Conservation (phyloP, 208 protist species). For the Sergeia podlipaevii region DNA sequence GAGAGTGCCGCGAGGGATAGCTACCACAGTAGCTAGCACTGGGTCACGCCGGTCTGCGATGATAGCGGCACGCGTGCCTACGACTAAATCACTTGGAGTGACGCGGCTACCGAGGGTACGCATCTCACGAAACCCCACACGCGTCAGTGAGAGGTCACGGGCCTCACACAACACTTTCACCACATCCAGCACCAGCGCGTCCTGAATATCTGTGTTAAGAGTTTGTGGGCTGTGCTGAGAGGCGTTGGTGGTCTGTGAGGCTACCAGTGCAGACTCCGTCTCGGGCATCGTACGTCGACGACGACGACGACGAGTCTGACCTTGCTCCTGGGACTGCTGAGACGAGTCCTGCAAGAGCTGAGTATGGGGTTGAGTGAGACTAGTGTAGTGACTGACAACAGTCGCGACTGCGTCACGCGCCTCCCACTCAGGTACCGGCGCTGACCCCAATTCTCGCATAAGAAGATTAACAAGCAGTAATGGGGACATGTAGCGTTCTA, state of each 20-base stretch:
- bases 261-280: neutral
- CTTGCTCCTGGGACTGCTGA: neutral
- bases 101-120: conserved; percentile 26
- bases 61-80: conserved; percentile 38
- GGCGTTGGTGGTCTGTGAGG: conserved; percentile 14
- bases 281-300: neutral
- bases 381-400: conserved; percentile 18
- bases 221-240: conserved; percentile 9
- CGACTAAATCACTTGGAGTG: conserved; percentile 28
- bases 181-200: conserved; percentile 45
- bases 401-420: conserved; percentile 19
- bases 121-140: conserved; percentile 26
- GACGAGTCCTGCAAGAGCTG: neutral
- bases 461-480: conserved; percentile 52
- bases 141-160: conserved; percentile 29
- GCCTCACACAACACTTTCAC: conserved; percentile 29
- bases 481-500: conserved; percentile 51
- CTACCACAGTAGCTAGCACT: conserved; percentile 33
- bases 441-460: conserved; percentile 35
- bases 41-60: conserved; percentile 44
- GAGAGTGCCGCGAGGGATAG: conserved; percentile 4
- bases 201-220: conserved; percentile 28
- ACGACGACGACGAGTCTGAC: neutral
- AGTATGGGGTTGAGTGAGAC: conserved; percentile 18
- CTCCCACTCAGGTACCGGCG: conserved; percentile 17